Percentiles rank a stretch among this genome's conserved stretches.
phyloP scores from a whole-genome alignment of 495 filamentous ascomycete genomes.

The Neurospora tetraspora region DNA sequence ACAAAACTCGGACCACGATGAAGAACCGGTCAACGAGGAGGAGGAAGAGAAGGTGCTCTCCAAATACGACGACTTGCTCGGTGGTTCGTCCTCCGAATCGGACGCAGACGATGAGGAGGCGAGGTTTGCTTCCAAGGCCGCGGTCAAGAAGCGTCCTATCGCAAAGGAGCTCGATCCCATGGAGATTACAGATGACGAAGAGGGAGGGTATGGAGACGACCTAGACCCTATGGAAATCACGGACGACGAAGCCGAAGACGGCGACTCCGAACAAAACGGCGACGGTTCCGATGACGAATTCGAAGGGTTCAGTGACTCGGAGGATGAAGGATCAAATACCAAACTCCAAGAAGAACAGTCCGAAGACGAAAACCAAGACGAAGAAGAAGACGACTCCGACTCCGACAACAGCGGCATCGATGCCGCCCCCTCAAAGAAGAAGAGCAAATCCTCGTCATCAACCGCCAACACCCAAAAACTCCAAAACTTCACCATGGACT shows the following conservation, averaged over 20 bases:
- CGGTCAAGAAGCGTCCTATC: not conserved
- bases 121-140: conserved; percentile 5
- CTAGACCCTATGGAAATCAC: conserved; percentile 14
- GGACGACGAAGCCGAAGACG: conserved; percentile 7
- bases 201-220: conserved; percentile 2
- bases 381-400: not conserved
- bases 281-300: conserved; percentile 6
- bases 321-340: conserved; percentile 1
- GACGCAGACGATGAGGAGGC: conserved; percentile 3
- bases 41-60: conserved; percentile 11
- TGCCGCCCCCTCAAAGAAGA: conserved; percentile 4
- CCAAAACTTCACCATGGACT: conserved; percentile 30
- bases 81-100: conserved; percentile 9
- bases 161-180: conserved; percentile 13
- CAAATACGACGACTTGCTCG: conserved; percentile 10
- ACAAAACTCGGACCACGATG: not conserved
- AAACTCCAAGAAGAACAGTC: conserved; percentile 2
- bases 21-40: conserved; percentile 2
- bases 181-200: conserved; percentile 11
- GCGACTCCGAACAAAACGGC: not conserved
- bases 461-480: conserved; percentile 15
- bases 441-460: conserved; percentile 11
- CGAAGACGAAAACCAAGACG: not conserved
- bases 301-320: conserved; percentile 7
- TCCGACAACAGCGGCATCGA: conserved; percentile 12